Evolutionary conservation across 2,329 filamentous ascomycete species (phyloP).

Genomic region (Aspergillus persii): DNA sequence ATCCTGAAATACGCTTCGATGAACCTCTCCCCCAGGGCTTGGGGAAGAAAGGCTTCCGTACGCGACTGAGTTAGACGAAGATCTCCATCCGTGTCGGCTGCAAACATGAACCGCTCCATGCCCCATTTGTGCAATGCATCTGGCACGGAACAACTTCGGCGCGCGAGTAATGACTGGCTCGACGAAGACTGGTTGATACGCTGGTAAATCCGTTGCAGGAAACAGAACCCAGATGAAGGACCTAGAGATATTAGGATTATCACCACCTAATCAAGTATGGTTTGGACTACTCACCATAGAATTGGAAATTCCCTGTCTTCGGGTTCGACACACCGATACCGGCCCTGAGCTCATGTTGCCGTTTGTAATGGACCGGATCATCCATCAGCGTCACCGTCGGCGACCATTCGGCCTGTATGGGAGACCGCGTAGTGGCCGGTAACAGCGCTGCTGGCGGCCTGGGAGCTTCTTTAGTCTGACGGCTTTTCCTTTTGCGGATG

Average conservation of each 20-base stretch:
- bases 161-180: slow-evolving; percentile 6
- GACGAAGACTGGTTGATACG: slow-evolving; percentile 8
- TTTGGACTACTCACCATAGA: slow-evolving; percentile 10
- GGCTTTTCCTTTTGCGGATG: slow-evolving; percentile 10
- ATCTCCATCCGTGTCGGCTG: slow-evolving; percentile 4
- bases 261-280: no score
- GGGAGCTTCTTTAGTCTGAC: slow-evolving; percentile 3
- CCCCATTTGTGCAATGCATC: slow-evolving; percentile 13
- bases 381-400: slow-evolving; percentile 2
- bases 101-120: slow-evolving; percentile 16
- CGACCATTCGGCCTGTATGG: background rate
- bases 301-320: slow-evolving; percentile 14
- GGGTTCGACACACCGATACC: slow-evolving; percentile 15
- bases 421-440: slow-evolving; percentile 6
- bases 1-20: slow-evolving; percentile 14
- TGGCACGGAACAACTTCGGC: slow-evolving; percentile 8
- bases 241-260: slow-evolving; percentile 6
- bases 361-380: slow-evolving; percentile 13
- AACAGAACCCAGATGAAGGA: slow-evolving; percentile 15
- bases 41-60: slow-evolving; percentile 11
- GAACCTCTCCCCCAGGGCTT: slow-evolving; percentile 6
- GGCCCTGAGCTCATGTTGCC: slow-evolving; percentile 14
- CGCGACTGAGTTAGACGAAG: background rate
- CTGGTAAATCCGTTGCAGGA: slow-evolving; percentile 17
- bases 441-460: slow-evolving; percentile 6